Conservation (phyloP, 345 rosid species). For the Heritiera fomes region DNA sequence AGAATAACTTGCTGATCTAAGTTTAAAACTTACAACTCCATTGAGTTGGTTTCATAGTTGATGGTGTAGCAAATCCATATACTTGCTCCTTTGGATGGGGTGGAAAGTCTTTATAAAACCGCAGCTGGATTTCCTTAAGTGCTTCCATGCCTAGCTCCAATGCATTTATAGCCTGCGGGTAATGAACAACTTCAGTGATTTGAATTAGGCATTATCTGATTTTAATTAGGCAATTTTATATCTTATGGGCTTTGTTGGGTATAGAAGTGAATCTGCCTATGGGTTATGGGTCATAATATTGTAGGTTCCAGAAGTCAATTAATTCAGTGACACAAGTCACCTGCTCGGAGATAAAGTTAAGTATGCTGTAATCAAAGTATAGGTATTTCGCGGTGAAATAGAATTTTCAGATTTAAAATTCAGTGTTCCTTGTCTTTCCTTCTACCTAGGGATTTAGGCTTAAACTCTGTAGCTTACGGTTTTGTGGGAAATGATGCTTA, state of each 20-base stretch:
- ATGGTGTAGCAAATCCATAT: constrained; percentile 93
- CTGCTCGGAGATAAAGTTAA: background rate
- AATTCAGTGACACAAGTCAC: background rate
- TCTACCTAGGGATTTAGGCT: background rate
- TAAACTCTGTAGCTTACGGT: background rate
- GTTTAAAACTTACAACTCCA: constrained; percentile 73
- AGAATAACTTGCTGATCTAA: constrained; percentile 10
- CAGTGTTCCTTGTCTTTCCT: background rate
- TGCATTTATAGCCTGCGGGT: constrained; percentile 81
- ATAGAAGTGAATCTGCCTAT: background rate
- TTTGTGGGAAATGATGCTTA: background rate
- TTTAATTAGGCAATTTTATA: background rate
- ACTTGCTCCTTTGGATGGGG: constrained; percentile 73
- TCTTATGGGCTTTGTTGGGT: background rate
- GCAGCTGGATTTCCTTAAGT: constrained; percentile 69
- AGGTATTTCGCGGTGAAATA: background rate
- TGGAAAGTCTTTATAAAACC: constrained; percentile 88
- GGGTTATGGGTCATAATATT: background rate
- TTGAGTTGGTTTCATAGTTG: constrained; percentile 99
- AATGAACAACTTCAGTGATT: constrained; percentile 10
- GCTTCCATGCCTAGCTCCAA: constrained; percentile 94
- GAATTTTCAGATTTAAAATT: background rate
- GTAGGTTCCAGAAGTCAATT: background rate
- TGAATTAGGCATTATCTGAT: background rate
- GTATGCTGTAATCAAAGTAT: background rate